These are phyloP conservation scores for Chaetomium sp. DNA, from an alignment of 2,329 filamentous ascomycete species.

Conservation along the genomic window DNA sequence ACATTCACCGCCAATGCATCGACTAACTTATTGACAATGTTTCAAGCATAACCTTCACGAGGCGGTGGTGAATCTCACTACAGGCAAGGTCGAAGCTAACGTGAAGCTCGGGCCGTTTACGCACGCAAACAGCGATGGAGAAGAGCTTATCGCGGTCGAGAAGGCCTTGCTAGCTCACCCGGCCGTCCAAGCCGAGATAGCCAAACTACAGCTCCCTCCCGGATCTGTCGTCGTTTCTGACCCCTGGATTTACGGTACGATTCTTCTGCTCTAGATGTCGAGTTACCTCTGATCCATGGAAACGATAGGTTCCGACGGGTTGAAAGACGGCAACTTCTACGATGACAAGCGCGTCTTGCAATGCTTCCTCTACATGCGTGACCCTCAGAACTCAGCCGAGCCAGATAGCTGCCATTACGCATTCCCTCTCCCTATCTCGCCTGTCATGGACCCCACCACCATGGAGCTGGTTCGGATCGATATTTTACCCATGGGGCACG, in stretches of 20 bases:
- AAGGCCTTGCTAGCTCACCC: slow-evolving; percentile 57
- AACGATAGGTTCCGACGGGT: slow-evolving; percentile 50
- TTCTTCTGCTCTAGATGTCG: neutral
- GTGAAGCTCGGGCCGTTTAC: slow-evolving; percentile 59
- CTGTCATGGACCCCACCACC: slow-evolving; percentile 64
- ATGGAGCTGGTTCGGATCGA: slow-evolving; percentile 71
- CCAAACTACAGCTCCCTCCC: slow-evolving; percentile 62
- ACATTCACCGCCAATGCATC: neutral
- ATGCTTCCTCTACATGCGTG: slow-evolving; percentile 67
- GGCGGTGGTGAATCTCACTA: slow-evolving; percentile 55
- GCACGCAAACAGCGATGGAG: slow-evolving; percentile 61
- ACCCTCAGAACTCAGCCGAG: slow-evolving; percentile 60
- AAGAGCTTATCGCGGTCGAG: slow-evolving; percentile 62
- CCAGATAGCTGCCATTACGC: slow-evolving; percentile 71
- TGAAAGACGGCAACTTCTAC: slow-evolving; percentile 50
- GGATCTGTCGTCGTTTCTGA: slow-evolving; percentile 61
- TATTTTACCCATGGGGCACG: slow-evolving; percentile 66
- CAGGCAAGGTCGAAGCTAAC: slow-evolving; percentile 56
- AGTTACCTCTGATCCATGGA: neutral
- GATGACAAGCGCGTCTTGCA: slow-evolving; percentile 56
- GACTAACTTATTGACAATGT: neutral
- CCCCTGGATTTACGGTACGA: slow-evolving; percentile 64
- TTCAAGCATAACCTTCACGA: slow-evolving; percentile 63
- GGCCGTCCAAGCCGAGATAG: slow-evolving; percentile 60
- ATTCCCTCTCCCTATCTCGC: slow-evolving; percentile 66